Conservation (phyloP, 2,329 filamentous ascomycete genomes). For the Colletotrichum falcatum region DNA sequence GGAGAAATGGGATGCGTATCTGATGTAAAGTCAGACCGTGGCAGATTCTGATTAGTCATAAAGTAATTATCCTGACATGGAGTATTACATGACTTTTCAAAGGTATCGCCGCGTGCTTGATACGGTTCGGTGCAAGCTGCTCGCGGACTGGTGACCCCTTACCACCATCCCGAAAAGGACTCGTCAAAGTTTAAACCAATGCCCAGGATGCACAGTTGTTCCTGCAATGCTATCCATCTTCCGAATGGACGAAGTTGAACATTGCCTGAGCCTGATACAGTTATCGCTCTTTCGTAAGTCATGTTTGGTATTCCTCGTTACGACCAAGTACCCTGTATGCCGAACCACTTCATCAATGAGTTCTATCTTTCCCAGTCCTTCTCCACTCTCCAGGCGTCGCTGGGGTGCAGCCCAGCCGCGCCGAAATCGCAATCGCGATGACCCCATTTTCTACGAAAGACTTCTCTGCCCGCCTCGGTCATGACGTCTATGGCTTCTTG, state of each 20-base stretch:
- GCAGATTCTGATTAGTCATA: background rate
- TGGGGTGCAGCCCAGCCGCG: conserved; percentile 51
- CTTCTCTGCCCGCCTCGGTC: conserved; percentile 57
- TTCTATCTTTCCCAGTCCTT: conserved; percentile 51
- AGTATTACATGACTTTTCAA: no score
- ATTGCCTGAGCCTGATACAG: background rate
- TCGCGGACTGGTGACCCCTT: no score
- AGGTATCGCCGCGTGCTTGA: background rate
- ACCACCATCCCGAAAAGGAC: no score
- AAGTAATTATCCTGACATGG: background rate
- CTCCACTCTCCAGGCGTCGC: conserved; percentile 61
- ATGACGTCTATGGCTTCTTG: conserved; percentile 57
- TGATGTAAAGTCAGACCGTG: background rate
- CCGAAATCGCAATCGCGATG: conserved; percentile 57
- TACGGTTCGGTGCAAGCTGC: no score
- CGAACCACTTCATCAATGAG: no score
- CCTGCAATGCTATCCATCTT: no score
- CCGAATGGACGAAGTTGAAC: no score
- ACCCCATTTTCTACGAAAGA: conserved; percentile 60
- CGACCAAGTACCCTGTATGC: background rate
- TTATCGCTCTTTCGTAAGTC: no score
- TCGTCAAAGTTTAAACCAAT: background rate
- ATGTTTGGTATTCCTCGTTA: no score
- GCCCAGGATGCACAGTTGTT: no score
- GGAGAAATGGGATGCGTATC: background rate